phyloP scores from a whole-genome alignment of 441 rosid species.

The Euphorbia schlechtendalii region DNA sequence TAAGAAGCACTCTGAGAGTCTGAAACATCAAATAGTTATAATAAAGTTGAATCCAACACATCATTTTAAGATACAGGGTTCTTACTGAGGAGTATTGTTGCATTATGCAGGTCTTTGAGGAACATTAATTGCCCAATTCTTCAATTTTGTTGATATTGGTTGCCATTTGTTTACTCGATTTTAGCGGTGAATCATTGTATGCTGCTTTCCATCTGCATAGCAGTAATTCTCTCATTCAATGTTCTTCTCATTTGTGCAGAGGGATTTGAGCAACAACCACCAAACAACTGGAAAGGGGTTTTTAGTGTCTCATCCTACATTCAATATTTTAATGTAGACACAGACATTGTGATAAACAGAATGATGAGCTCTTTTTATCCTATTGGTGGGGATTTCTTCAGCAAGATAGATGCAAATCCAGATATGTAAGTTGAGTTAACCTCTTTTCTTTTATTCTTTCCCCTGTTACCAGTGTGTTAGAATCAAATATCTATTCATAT shows the following conservation, averaged over 20 bases:
- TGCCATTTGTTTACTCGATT: background rate
- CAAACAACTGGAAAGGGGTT: constrained; percentile 74
- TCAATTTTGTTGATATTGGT: background rate
- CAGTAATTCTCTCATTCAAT: constrained; percentile 4
- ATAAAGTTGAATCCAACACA: background rate
- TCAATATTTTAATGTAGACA: constrained; percentile 82
- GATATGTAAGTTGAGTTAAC: constrained; percentile 74
- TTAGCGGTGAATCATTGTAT: constrained; percentile 6
- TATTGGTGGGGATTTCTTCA: constrained; percentile 66
- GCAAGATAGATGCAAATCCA: constrained; percentile 88
- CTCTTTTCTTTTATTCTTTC: background rate
- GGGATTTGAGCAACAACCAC: constrained; percentile 67
- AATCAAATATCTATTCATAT: background rate
- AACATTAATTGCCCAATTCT: background rate
- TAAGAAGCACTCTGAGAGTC: constrained; percentile 1
- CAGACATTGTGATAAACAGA: constrained; percentile 77
- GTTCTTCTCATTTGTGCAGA: constrained; percentile 34
- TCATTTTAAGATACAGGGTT: background rate
- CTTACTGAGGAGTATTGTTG: background rate
- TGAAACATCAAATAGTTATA: background rate
- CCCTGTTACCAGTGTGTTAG: background rate
- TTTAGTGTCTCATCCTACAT: constrained; percentile 71
- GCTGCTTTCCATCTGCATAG: constrained; percentile 2
- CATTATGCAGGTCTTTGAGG: background rate
- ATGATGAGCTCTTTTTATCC: constrained; percentile 73